These are phyloP conservation scores for Penicillium olsonii DNA, from an alignment of 2,329 filamentous ascomycete genomes.

Conservation along the genomic window DNA sequence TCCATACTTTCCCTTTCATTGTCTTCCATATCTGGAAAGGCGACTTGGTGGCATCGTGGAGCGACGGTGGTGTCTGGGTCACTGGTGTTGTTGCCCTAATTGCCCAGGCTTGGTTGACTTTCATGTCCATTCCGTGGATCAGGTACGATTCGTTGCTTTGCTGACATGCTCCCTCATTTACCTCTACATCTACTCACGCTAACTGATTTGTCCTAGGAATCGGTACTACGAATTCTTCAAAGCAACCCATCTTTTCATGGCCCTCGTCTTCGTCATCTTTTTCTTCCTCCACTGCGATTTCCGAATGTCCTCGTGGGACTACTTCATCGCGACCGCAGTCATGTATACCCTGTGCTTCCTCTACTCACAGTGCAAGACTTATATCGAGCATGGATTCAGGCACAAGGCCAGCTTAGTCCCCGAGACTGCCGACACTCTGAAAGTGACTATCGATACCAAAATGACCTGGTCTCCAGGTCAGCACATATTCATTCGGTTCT, in stretches of 20 bases:
- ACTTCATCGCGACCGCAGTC: constrained; percentile 59
- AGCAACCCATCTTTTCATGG: constrained; percentile 55
- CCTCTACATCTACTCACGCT: neutral
- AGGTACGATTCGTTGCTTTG: constrained; percentile 15
- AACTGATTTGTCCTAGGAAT: constrained; percentile 39
- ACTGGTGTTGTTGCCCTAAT: constrained; percentile 58
- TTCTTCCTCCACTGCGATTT: constrained; percentile 64
- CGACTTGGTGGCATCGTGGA: constrained; percentile 49
- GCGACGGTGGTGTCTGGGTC: constrained; percentile 51
- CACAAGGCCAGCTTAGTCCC: constrained; percentile 45
- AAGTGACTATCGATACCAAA: constrained; percentile 47
- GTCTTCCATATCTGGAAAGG: constrained; percentile 51
- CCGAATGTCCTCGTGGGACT: constrained; percentile 60
- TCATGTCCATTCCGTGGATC: constrained; percentile 36
- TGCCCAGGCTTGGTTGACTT: constrained; percentile 56
- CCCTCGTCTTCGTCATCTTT: constrained; percentile 57
- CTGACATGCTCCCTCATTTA: neutral
- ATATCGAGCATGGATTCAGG: constrained; percentile 52
- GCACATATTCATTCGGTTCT: constrained; percentile 58
- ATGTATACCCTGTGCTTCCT: constrained; percentile 54
- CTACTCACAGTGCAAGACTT: constrained; percentile 50
- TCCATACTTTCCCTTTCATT: constrained; percentile 62
- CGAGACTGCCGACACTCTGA: constrained; percentile 45
- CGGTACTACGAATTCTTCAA: constrained; percentile 65
- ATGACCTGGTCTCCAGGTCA: constrained; percentile 55